A percentile compares a stretch with the other conserved stretches of the same genome.
Evolutionary conservation across 352 stramenopile genomes (phyloP).

Genomic region (Globisporangium sylvaticum): DNA sequence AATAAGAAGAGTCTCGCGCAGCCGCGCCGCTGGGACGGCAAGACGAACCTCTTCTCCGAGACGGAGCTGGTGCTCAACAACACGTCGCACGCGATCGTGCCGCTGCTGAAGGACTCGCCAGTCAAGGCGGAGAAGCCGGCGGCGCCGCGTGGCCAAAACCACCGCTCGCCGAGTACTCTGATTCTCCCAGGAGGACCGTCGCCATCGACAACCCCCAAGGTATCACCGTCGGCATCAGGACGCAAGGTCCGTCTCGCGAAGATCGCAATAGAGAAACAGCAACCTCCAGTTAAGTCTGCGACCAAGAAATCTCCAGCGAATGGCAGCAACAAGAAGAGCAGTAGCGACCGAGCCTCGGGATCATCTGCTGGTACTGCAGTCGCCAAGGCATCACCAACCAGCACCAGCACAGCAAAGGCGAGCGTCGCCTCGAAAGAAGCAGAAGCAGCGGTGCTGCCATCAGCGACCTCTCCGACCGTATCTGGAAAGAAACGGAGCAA

Average conservation of each 20-base stretch:
- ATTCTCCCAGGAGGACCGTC: neutral
- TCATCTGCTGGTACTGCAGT: neutral
- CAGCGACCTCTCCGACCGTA: neutral
- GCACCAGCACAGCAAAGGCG: neutral
- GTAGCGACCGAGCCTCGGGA: neutral
- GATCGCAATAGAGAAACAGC: neutral
- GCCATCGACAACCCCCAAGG: neutral
- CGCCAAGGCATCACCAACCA: neutral
- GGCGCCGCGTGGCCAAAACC: too few relatives aligned
- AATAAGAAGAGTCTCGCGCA: conserved; percentile 16
- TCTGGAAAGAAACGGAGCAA: conserved; percentile 16
- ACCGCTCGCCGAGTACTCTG: neutral
- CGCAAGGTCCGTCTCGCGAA: conserved; percentile 7
- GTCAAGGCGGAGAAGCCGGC: neutral
- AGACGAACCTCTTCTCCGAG: conserved; percentile 18
- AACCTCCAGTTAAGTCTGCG: neutral
- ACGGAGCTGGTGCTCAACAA: neutral
- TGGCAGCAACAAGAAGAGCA: conserved; percentile 6
- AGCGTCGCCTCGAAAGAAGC: neutral
- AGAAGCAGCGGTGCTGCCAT: neutral
- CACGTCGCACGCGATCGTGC: neutral
- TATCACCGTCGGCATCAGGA: neutral
- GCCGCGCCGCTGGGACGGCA: conserved; percentile 15
- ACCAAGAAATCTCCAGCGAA: neutral
- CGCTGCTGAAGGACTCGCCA: conserved; percentile 3